Conservation (phyloP, 2,329 filamentous ascomycete species). For the Fragosphaeria purpurea region DNA sequence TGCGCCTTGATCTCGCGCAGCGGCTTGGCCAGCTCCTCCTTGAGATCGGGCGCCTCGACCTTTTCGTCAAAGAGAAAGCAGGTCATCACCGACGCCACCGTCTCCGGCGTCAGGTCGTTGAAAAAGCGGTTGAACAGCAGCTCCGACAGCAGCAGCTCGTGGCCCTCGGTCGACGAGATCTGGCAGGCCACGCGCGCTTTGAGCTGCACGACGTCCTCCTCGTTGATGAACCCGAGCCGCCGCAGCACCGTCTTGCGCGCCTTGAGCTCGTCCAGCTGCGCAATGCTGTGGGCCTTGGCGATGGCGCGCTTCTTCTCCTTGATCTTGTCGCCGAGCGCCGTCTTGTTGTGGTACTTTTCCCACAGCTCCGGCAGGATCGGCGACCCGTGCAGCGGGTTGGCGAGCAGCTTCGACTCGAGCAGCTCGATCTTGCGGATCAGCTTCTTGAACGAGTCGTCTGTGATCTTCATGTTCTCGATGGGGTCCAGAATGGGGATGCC, state of each 20-base stretch:
- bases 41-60: slow-evolving; percentile 64
- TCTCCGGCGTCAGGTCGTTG: slow-evolving; percentile 84
- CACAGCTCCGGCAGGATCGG: slow-evolving; percentile 76
- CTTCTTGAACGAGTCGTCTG: slow-evolving; percentile 86
- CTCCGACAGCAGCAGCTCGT: slow-evolving; percentile 87
- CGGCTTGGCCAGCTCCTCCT: slow-evolving; percentile 78
- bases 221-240: slow-evolving; percentile 90
- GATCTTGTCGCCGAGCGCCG: slow-evolving; percentile 65
- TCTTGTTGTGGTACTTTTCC: slow-evolving; percentile 76
- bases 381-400: slow-evolving; percentile 86
- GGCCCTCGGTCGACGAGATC: slow-evolving; percentile 82
- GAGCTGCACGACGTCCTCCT: slow-evolving; percentile 87
- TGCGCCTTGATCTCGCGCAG: slow-evolving; percentile 79
- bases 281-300: slow-evolving; percentile 70
- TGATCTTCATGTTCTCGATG: slow-evolving; percentile 92
- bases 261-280: slow-evolving; percentile 93
- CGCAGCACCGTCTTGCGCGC: slow-evolving; percentile 90
- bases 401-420: slow-evolving; percentile 76
- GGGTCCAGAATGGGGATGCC: slow-evolving; percentile 84
- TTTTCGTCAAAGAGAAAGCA: slow-evolving; percentile 98
- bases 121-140: slow-evolving; percentile 96
- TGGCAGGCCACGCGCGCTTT: slow-evolving; percentile 97
- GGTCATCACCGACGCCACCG: slow-evolving; percentile 76
- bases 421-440: slow-evolving; percentile 93
- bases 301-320: slow-evolving; percentile 86